Conservation (phyloP, 1,284 basidiomycete species). For the Mycena sp. region DNA sequence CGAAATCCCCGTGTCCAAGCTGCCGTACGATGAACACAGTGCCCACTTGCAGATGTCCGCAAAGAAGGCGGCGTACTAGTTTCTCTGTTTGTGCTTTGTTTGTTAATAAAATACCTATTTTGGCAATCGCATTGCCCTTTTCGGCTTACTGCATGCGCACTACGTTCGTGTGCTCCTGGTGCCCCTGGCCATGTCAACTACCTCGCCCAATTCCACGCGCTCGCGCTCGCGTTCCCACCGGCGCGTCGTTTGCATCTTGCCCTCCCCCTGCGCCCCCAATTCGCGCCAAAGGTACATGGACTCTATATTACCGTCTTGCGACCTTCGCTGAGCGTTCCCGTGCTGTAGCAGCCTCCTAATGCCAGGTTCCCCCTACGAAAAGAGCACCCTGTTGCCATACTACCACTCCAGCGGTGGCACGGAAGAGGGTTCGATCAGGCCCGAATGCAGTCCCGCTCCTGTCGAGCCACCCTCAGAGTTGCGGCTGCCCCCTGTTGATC, state of each 20-base stretch:
- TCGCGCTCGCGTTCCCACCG: conserved; percentile 26
- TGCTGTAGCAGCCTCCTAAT: neutral
- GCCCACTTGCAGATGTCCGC: conserved; percentile 87
- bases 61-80: conserved; percentile 86
- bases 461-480: conserved; percentile 4
- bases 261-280: neutral
- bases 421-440: conserved; percentile 20
- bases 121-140: too few species aligned
- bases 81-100: conserved; percentile 27
- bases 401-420: conserved; percentile 5
- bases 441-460: conserved; percentile 11
- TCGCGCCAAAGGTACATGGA: too few species aligned
- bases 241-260: conserved; percentile 23
- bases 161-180: too few species aligned
- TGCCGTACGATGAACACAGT: conserved; percentile 95
- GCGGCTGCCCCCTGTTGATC: conserved; percentile 39
- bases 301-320: too few species aligned
- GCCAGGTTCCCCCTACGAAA: conserved; percentile 14
- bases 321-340: neutral
- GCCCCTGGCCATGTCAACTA: neutral
- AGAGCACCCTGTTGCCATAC: conserved; percentile 20
- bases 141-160: too few species aligned
- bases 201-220: conserved; percentile 23
- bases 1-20: conserved; percentile 90
- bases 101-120: conserved; percentile 20